Percentiles rank a stretch among this genome's conserved stretches.
phyloP scores from a whole-genome alignment of 768 basidiomycete species.

The Vararia minispora region DNA sequence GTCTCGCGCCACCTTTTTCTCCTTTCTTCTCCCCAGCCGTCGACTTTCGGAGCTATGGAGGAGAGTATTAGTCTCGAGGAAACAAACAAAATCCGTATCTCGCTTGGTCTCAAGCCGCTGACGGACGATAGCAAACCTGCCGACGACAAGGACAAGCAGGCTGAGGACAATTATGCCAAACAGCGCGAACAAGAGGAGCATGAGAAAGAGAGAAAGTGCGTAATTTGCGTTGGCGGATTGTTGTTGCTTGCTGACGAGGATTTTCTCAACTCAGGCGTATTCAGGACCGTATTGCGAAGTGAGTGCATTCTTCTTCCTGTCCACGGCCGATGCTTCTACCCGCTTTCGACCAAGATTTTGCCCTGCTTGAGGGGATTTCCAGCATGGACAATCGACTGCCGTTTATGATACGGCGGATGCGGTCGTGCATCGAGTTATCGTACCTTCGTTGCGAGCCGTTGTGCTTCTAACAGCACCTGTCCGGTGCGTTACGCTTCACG shows the following conservation, averaged over 20 bases:
- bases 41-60: slow-evolving; percentile 73
- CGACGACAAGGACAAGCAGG: slow-evolving; percentile 70
- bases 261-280: slow-evolving; percentile 39
- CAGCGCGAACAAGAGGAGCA: slow-evolving; percentile 57
- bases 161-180: slow-evolving; percentile 79
- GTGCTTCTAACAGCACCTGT: too few species aligned
- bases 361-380: too few species aligned
- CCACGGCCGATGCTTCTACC: slow-evolving; percentile 19
- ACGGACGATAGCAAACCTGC: slow-evolving; percentile 66
- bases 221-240: slow-evolving; percentile 4
- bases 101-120: slow-evolving; percentile 87
- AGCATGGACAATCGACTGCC: too few species aligned
- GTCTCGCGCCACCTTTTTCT: too few species aligned
- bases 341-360: too few species aligned
- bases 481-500: too few species aligned
- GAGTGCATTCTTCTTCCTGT: slow-evolving; percentile 32
- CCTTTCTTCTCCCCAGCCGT: slow-evolving; percentile 13
- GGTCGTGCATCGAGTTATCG: too few species aligned
- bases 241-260: slow-evolving; percentile 13
- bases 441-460: too few species aligned
- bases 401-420: too few species aligned
- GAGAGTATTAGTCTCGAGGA: slow-evolving; percentile 87
- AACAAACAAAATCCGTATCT: slow-evolving; percentile 92
- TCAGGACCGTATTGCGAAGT: slow-evolving; percentile 78
- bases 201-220: slow-evolving; percentile 68